Evolutionary conservation across 768 basidiomycete genomes (phyloP).

Genomic region (Termitomyces sp.): DNA sequence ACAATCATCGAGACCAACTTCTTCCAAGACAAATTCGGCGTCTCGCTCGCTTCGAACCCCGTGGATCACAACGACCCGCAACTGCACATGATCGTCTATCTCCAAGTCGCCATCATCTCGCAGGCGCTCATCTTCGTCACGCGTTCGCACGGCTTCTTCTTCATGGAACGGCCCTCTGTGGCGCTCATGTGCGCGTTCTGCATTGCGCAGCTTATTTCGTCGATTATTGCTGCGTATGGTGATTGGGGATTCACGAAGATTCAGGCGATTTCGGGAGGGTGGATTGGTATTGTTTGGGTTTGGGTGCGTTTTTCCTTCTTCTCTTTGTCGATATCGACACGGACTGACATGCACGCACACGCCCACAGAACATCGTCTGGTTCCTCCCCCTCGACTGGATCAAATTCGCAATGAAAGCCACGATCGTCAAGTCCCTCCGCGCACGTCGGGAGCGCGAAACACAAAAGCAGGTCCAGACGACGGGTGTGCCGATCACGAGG

Average conservation of each 20-base stretch:
- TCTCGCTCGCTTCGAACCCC: conserved; percentile 46
- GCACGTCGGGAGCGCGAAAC: conserved; percentile 54
- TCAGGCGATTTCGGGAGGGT: conserved; percentile 76
- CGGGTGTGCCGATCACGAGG: conserved; percentile 75
- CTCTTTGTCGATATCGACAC: too few species aligned
- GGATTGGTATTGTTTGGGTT: conserved; percentile 98
- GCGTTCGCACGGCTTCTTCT: conserved; percentile 93
- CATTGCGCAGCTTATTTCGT: conserved; percentile 90
- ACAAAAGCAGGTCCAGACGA: conserved; percentile 29
- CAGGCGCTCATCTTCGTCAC: conserved; percentile 98
- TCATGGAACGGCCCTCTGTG: conserved; percentile 90
- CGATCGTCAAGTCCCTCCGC: conserved; percentile 83
- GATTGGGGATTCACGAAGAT: conserved; percentile 95
- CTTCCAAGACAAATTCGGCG: conserved; percentile 88
- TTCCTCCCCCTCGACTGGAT: conserved; percentile 94
- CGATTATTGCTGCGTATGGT: conserved; percentile 92
- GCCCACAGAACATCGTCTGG: conserved; percentile 97
- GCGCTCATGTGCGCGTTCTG: conserved; percentile 91
- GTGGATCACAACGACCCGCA: conserved; percentile 59
- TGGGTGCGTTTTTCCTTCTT: conserved; percentile 60
- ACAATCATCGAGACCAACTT: conserved; percentile 85
- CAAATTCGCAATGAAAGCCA: conserved; percentile 96
- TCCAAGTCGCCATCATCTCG: conserved; percentile 98
- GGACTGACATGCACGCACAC: too few species aligned
- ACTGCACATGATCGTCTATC: conserved; percentile 88